Evolutionary conservation across 345 rosid species (phyloP), one percentile per base, ranked within the genome.

Genomic region (Populus alba): DNA sequence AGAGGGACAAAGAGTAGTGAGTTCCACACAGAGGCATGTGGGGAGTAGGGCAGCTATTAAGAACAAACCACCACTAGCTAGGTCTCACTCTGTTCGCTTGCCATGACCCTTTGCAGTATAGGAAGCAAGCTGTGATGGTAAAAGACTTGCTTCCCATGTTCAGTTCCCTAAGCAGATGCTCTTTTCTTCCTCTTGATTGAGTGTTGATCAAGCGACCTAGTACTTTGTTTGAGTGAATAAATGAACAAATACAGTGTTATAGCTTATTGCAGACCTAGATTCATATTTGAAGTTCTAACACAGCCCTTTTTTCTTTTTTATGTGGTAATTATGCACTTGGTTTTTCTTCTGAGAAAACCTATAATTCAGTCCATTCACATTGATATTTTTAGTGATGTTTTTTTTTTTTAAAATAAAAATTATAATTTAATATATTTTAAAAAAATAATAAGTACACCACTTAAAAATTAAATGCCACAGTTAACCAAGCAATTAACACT

Each of bases 11-110:
- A 71, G 75, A 45, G 75, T 51, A 18, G 69, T 75, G 62, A 73
- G 55, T 35, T 55, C 75, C 69, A 25, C 82, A 49, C 27, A 35
- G 68, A 80, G 71, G 82, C 90, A 85, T 71, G 89, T 83, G 87
- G 79, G 80, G 67, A 70, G 87, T 83, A 77, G 86, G 87, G 65
- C 86, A 74, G 74, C 76, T 4, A 70, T 18, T 37, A 72, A 27
- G 3, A 38, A 51, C 20, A 85, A 83, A 69, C 88, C 85, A 55
- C 87, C 89, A 38, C 83, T 85, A 68, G 78, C 81, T 2, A 76
- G 74, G 80, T 85, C 89, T 81, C 82, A 55, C 69, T 77, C 87
- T 51, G 77, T 84, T 59, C 81, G 79, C 5, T 66, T 81, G 88
- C 81, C 89, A 70, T 79, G 47, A 17, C 79, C 86, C 74, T 82